phyloP scores from a whole-genome alignment of 169 alveolate species.

The Theileria sp. region DNA sequence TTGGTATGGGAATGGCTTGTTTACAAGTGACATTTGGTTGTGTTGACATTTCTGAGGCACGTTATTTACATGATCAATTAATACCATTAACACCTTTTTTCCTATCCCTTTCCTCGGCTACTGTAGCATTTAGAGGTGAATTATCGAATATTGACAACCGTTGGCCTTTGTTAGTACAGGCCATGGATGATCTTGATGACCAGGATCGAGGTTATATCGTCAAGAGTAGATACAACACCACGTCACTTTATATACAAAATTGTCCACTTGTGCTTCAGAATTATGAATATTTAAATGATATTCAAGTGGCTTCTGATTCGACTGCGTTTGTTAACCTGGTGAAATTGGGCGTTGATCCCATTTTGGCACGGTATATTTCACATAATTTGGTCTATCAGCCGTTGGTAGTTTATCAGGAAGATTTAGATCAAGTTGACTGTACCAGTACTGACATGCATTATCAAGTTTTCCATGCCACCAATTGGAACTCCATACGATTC shows the following conservation, averaged over 20 bases:
- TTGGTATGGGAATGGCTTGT: slow-evolving; percentile 96
- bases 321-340: slow-evolving; percentile 74
- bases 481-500: slow-evolving; percentile 96
- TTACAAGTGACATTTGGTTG: slow-evolving; percentile 87
- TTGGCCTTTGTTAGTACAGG: slow-evolving; percentile 87
- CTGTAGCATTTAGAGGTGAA: slow-evolving; percentile 91
- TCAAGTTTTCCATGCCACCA: slow-evolving; percentile 91
- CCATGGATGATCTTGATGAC: slow-evolving; percentile 91
- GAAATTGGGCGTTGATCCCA: slow-evolving; percentile 80
- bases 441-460: slow-evolving; percentile 80
- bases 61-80: slow-evolving; percentile 89
- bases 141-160: slow-evolving; percentile 88
- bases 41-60: slow-evolving; percentile 81
- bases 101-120: slow-evolving; percentile 88
- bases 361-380: slow-evolving; percentile 88
- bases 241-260: slow-evolving; percentile 86
- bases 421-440: slow-evolving; percentile 47
- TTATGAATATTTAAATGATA: slow-evolving; percentile 80
- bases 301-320: slow-evolving; percentile 78
- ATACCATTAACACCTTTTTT: slow-evolving; percentile 89
- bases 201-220: slow-evolving; percentile 82
- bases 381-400: slow-evolving; percentile 89
- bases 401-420: slow-evolving; percentile 84
- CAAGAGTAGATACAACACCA: slow-evolving; percentile 88
- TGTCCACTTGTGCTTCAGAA: slow-evolving; percentile 68